Percentiles rank a stretch among this genome's conserved stretches.
These are phyloP conservation scores for Fusarium anguioides DNA, from an alignment of 2,329 filamentous ascomycete species.

Conservation along the genomic window DNA sequence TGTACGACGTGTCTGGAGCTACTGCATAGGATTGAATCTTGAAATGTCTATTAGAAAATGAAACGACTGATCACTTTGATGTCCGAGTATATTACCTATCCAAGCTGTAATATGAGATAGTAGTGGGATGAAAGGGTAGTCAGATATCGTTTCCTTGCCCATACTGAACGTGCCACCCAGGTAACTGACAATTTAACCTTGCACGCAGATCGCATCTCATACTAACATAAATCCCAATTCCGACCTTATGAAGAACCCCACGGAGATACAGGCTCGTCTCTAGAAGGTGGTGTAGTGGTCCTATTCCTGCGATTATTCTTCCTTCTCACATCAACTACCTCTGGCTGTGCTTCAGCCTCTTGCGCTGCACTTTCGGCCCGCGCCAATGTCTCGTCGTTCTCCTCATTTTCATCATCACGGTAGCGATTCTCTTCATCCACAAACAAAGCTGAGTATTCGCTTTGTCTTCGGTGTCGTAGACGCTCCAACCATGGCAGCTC, in stretches of 20 bases:
- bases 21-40: neutral
- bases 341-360: slow-evolving; percentile 27
- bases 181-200: neutral
- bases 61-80: neutral
- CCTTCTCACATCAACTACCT: slow-evolving; percentile 39
- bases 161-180: neutral
- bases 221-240: neutral
- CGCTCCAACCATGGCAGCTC: slow-evolving; percentile 50
- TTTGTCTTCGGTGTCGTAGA: slow-evolving; percentile 30
- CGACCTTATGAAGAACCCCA: slow-evolving; percentile 18
- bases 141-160: neutral
- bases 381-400: slow-evolving; percentile 19
- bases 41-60: neutral
- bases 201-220: neutral
- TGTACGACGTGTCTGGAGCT: neutral
- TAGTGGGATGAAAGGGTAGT: neutral
- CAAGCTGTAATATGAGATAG: neutral
- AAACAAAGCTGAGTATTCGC: slow-evolving; percentile 36
- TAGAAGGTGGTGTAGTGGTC: slow-evolving; percentile 33
- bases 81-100: neutral
- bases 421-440: slow-evolving; percentile 44
- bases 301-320: slow-evolving; percentile 43
- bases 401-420: slow-evolving; percentile 44
- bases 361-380: slow-evolving; percentile 7
- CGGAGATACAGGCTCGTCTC: slow-evolving; percentile 32